Percentiles rank a stretch among this genome's conserved stretches.
Evolutionary conservation across 1,284 basidiomycete genomes (phyloP).

Genomic region (Ustilago cynodontis): DNA sequence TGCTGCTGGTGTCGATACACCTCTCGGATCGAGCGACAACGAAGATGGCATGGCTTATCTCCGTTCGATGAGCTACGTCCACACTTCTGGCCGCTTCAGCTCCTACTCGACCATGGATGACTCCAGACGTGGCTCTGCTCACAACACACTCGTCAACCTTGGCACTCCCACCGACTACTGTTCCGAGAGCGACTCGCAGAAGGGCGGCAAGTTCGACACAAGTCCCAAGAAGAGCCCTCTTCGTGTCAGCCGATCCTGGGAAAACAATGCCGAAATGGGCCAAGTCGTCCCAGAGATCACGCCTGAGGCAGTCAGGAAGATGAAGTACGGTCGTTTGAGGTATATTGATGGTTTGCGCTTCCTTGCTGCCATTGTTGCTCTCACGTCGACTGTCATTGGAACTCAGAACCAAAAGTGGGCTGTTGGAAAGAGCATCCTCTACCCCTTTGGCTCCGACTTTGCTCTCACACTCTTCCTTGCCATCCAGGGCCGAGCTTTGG

Average conservation of each 20-base stretch:
- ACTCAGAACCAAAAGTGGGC: slow-evolving; percentile 19
- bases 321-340: slow-evolving; percentile 49
- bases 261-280: slow-evolving; percentile 22
- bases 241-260: slow-evolving; percentile 38
- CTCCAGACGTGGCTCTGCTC: slow-evolving; percentile 23
- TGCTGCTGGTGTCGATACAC: slow-evolving; percentile 33
- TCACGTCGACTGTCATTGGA: slow-evolving; percentile 41
- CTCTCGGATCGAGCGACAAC: slow-evolving; percentile 21
- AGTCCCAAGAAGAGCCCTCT: slow-evolving; percentile 30
- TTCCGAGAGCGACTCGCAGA: slow-evolving; percentile 25
- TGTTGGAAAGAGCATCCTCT: slow-evolving; percentile 42
- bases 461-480: slow-evolving; percentile 50
- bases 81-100: slow-evolving; percentile 38
- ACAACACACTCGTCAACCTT: slow-evolving; percentile 38
- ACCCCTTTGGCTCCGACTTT: slow-evolving; percentile 49
- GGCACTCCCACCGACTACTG: slow-evolving; percentile 37
- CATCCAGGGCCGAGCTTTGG: slow-evolving; percentile 39
- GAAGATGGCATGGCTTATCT: slow-evolving; percentile 50
- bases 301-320: slow-evolving; percentile 24
- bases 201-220: slow-evolving; percentile 22
- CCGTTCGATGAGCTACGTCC: slow-evolving; percentile 49
- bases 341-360: slow-evolving; percentile 48
- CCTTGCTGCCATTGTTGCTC: slow-evolving; percentile 37
- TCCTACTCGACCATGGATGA: slow-evolving; percentile 27
- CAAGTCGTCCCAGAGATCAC: background rate